Conservation (phyloP, 129 eudicot genomes). For the Arctium lappa region DNA sequence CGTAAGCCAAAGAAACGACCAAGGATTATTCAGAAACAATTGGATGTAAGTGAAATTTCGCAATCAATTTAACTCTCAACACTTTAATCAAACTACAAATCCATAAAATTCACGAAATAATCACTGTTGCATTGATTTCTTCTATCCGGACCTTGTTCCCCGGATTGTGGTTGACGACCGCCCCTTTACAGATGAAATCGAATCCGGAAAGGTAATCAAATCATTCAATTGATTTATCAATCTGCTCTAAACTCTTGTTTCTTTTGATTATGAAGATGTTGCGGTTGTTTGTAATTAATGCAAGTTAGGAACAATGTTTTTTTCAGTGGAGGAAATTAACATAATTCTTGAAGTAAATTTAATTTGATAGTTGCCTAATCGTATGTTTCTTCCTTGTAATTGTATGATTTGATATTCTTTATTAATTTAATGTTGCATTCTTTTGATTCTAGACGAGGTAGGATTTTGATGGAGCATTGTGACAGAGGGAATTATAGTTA, state of each 20-base stretch:
- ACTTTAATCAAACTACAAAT: neutral
- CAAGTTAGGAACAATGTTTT: no score
- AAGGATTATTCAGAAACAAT: constrained; percentile 43
- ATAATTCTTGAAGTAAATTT: no score
- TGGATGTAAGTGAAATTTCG: constrained; percentile 49
- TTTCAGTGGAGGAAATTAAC: no score
- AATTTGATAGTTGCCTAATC: no score
- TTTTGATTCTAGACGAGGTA: no score
- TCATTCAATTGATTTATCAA: neutral
- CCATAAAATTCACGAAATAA: neutral
- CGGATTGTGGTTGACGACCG: constrained; percentile 60
- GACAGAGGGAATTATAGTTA: no score
- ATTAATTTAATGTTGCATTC: no score
- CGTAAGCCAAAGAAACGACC: constrained; percentile 76
- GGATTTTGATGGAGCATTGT: no score
- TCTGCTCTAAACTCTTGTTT: neutral
- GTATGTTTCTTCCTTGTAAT: no score
- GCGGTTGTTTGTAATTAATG: no score
- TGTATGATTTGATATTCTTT: no score
- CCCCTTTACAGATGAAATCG: constrained; percentile 47
- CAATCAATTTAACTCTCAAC: neutral
- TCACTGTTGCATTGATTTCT: constrained; percentile 37
- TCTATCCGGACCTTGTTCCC: constrained; percentile 61
- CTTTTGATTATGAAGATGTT: no score
- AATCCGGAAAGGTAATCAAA: constrained; percentile 40